Base-by-base conservation (phyloP, 2,329 filamentous ascomycete species). In the Penicillium brevicompactum region DNA sequence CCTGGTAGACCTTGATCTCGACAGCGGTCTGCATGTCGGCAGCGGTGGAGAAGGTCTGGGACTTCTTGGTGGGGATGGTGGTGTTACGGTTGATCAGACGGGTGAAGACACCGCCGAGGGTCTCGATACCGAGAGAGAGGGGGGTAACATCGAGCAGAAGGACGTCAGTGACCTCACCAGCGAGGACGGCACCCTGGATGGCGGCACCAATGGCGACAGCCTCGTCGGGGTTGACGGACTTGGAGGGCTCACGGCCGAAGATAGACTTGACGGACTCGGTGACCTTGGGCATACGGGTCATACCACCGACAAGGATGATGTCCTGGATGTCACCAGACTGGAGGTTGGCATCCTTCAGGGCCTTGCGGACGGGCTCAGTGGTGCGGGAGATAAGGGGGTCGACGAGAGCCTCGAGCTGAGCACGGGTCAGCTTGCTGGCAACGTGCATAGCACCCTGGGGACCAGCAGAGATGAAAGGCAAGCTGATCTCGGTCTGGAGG, bases 271-370 rank as follows among this genome's bases (percentile, higher is more conserved):
- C 92, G 43, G 92, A 94, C 82, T 97, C 92, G 61, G 86, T 84
- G 66, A 97, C 93, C 89, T 97, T 97, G 76, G 93, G 93, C 92
- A 97, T 97, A 82, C 93, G 93, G 69, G 93, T 97, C 92, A 97
- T 97, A 80, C 93, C 93, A 87, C 93, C 93, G 53, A 97, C 93
- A 42, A 97, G 88, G 76, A 97, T 96, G 67, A 97, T 91, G 75
- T 97, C 93, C 80, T 97, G 91, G 74, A 97, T 95, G 60, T 97
- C 92, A 82, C 92, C 95, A 68, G 92, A 86, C 77, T 90, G 83
- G 45, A 97, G 86, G 78, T 88, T 87, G 75, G 93, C 93, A 78
- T 97, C 93, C 87, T 97, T 97, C 58, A 97, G 84, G 18, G 92
- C 93, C 86, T 96, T 97, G 79, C 92, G 90, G 67, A 97, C 93